Percentiles rank a stretch among this genome's conserved stretches.
Conservation (phyloP, 805 yeast genomes). For the Yarrowia sp. region DNA sequence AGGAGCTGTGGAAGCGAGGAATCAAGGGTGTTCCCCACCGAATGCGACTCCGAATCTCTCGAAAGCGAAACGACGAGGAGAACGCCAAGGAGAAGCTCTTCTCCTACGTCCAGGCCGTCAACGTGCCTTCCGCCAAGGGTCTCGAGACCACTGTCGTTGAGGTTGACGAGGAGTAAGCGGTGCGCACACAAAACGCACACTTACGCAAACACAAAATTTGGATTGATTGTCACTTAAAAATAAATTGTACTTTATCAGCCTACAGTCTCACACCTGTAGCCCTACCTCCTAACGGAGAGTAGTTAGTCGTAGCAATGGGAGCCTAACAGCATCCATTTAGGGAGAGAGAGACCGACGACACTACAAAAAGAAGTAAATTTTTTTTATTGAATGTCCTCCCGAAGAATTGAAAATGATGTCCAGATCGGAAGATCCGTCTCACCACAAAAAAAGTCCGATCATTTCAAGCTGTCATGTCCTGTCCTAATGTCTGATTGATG, state of each 20-base stretch:
- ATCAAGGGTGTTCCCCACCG: slow-evolving; percentile 98
- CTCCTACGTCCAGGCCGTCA: slow-evolving; percentile 97
- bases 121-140: slow-evolving; percentile 95
- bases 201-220: slow-evolving; percentile 6
- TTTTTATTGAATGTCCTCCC: too few species aligned
- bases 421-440: too few species aligned
- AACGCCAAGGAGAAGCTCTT: slow-evolving; percentile 97
- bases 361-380: too few species aligned
- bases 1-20: slow-evolving; percentile 99
- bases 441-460: too few species aligned
- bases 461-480: too few species aligned
- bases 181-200: too few species aligned
- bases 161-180: slow-evolving; percentile 62
- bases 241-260: slow-evolving; percentile 36
- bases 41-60: slow-evolving; percentile 97
- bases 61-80: slow-evolving; percentile 99
- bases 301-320: slow-evolving; percentile 38
- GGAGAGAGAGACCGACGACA: background rate
- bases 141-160: slow-evolving; percentile 97
- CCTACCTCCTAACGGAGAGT: slow-evolving; percentile 35
- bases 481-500: too few species aligned
- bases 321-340: slow-evolving; percentile 34
- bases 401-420: too few species aligned
- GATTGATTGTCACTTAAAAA: slow-evolving; percentile 34
- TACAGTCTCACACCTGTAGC: slow-evolving; percentile 32